phyloP scores from a whole-genome alignment of 148 eudicot species.

The Nepenthes gracilis region DNA sequence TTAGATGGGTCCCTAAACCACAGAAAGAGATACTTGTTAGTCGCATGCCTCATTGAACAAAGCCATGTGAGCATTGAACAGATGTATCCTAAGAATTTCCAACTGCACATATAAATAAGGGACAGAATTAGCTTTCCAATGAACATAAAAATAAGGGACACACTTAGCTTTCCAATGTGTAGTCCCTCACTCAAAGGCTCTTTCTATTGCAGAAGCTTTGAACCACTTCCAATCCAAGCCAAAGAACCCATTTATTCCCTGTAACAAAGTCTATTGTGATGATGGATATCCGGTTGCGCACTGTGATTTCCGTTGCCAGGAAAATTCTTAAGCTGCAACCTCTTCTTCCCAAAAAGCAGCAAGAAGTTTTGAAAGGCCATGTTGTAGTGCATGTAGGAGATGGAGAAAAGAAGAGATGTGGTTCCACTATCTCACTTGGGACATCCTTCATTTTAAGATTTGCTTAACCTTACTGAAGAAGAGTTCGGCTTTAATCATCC shows the following conservation, averaged over 20 bases:
- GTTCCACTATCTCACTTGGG: slow-evolving; percentile 46
- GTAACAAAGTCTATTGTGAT: not conserved
- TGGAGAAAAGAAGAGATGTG: slow-evolving; percentile 29
- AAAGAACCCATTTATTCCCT: not conserved
- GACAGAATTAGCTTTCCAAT: too few species aligned
- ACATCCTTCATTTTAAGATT: slow-evolving; percentile 35
- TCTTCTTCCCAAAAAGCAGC: not conserved
- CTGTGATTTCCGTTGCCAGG: slow-evolving; percentile 15
- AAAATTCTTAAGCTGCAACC: slow-evolving; percentile 9
- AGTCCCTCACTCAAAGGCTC: not conserved
- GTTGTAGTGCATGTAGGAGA: slow-evolving; percentile 55
- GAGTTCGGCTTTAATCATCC: slow-evolving; percentile 51
- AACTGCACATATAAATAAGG: not conserved
- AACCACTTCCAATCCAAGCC: not conserved
- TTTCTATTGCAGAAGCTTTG: not conserved
- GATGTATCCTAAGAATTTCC: not conserved
- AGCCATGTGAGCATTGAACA: slow-evolving; percentile 14
- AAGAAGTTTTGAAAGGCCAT: slow-evolving; percentile 40
- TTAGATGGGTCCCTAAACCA: too few species aligned
- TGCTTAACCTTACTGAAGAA: slow-evolving; percentile 36
- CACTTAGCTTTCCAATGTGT: slow-evolving; percentile 1
- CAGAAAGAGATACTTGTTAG: too few species aligned
- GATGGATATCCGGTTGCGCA: slow-evolving; percentile 13
- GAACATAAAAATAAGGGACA: not conserved
- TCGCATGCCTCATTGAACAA: not conserved